Evolutionary conservation across 1,284 basidiomycete genomes (phyloP), one percentile per base, ranked within the genome.

Genomic region (Heliocybe sulcata): DNA sequence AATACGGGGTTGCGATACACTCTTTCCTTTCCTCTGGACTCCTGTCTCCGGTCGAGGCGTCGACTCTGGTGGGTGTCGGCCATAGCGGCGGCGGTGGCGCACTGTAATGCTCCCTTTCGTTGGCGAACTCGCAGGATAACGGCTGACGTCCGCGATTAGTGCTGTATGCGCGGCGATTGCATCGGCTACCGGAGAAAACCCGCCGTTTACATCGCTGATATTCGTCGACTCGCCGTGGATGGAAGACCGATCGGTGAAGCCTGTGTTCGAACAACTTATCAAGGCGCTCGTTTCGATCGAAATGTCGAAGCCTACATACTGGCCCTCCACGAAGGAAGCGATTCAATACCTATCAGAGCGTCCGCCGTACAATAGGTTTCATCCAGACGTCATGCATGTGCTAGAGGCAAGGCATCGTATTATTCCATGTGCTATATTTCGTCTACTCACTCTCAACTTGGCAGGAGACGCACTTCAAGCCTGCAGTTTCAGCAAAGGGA

Each of bases 21-120:
- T 22, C 56, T 1, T 60, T 63, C 48, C 56, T 63, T 33, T 54
- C 54, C 8, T 60, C 58, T 12, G 50, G 54, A 45, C 45, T 57
- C 25, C 48, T 63, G 12, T 56, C 58, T 8, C 6, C 54, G 23
- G 27, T 29, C 8, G 60, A 61, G 16, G 53, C 56, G 22, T 33
- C 33, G 9, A 59, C 59, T 35, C 50, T 63, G 6, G 54, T 61
- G 10, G 58, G 56, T 11, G 45, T 63, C 19, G 59, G 59, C 19
- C 58, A 61, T 51, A 61, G 60, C 16, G 61, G 60, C 3, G 60
- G 61, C n/a, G 56, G 57, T n/a, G 59, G 23, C 11, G 47, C 23
- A 8, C 22, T 60, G 58, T 60, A 49, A 52, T 54, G 20, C 2
- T 27, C 27, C 20, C 47, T 26, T 22, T n/a, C n/a, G n/a, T n/a